Conservation (phyloP, 148 eudicot species). For the Rhododendron ferrugineum region DNA sequence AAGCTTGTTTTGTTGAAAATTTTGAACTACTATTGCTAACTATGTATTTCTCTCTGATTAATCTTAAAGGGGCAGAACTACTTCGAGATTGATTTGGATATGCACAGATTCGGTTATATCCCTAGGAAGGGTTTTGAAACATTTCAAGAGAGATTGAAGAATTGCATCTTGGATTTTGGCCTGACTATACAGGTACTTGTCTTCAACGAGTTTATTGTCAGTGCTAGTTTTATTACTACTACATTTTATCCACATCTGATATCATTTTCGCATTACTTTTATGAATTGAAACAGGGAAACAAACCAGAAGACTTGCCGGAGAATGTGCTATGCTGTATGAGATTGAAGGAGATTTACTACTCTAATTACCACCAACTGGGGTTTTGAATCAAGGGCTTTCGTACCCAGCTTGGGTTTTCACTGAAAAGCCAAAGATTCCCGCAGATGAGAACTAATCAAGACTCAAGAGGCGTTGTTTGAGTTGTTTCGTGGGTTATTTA, state of each 20-base stretch:
- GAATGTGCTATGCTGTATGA: background rate
- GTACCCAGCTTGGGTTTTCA: background rate
- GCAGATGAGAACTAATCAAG: background rate
- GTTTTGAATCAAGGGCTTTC: background rate
- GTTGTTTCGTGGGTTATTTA: background rate
- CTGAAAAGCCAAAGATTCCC: background rate
- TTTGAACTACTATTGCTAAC: background rate
- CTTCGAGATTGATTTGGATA: slow-evolving; percentile 90
- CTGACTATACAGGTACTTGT: slow-evolving; percentile 87
- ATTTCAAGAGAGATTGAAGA: slow-evolving; percentile 71
- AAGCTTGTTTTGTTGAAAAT: background rate
- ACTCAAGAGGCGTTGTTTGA: background rate
- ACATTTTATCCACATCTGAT: background rate
- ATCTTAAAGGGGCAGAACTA: slow-evolving; percentile 79
- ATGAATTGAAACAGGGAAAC: slow-evolving; percentile 2
- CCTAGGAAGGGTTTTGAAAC: slow-evolving; percentile 91
- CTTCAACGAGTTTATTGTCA: background rate
- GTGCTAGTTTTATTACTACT: background rate
- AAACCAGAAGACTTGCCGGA: background rate
- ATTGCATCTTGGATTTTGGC: slow-evolving; percentile 72
- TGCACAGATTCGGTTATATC: slow-evolving; percentile 92
- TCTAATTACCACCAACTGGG: slow-evolving; percentile 3
- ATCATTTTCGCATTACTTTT: background rate
- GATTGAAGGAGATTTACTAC: background rate
- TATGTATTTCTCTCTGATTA: slow-evolving; percentile 2